phyloP scores from a whole-genome alignment of 345 rosid species.

The Populus simonii region DNA sequence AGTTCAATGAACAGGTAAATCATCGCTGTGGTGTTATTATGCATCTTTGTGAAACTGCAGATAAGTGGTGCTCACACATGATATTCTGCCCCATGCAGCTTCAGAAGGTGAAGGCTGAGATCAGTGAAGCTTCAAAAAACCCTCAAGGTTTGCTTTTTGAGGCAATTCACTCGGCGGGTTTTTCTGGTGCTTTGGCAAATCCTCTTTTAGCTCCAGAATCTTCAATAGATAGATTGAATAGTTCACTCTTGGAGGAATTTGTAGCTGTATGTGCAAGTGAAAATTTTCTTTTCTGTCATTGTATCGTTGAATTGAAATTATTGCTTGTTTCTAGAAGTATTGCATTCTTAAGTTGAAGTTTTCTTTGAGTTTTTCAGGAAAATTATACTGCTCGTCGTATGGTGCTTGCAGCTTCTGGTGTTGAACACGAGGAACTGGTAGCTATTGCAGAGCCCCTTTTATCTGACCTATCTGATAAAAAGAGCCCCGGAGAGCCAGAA shows the following conservation, averaged over 20 bases:
- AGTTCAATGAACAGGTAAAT: slow-evolving; percentile 75
- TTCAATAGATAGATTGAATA: slow-evolving; percentile 50
- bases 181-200: slow-evolving; percentile 79
- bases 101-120: slow-evolving; percentile 60
- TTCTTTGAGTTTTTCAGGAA: slow-evolving; percentile 49
- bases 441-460: slow-evolving; percentile 81
- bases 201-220: slow-evolving; percentile 85
- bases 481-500: slow-evolving; percentile 49
- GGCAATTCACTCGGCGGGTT: slow-evolving; percentile 84
- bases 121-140: slow-evolving; percentile 57
- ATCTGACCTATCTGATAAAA: slow-evolving; percentile 64
- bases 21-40: neutral
- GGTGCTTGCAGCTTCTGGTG: slow-evolving; percentile 86
- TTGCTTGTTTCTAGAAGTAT: neutral
- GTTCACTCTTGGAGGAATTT: slow-evolving; percentile 65
- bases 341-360: neutral
- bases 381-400: slow-evolving; percentile 75
- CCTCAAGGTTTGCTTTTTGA: slow-evolving; percentile 76
- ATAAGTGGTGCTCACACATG: neutral
- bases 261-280: slow-evolving; percentile 49
- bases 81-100: slow-evolving; percentile 46
- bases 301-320: neutral
- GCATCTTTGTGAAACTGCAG: neutral
- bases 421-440: slow-evolving; percentile 69
- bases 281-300: neutral